These are phyloP conservation scores for Alternaria alternata DNA, from an alignment of 2,329 filamentous ascomycete genomes.

Conservation along the genomic window DNA sequence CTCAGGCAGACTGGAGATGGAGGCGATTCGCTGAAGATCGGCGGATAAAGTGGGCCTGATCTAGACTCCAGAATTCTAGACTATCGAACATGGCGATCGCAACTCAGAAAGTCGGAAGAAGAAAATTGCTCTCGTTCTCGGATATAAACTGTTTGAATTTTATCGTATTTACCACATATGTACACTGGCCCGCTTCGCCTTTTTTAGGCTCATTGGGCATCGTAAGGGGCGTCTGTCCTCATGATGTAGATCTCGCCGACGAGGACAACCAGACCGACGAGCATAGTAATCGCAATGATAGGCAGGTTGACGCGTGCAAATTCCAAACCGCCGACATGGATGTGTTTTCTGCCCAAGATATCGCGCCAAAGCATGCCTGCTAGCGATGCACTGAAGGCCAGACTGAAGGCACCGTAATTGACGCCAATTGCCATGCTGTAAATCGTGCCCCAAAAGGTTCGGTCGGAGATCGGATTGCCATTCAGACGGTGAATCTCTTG, in stretches of 20 bases:
- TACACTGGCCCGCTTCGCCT: not conserved
- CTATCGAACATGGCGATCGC: not conserved
- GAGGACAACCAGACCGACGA: slow-evolving; percentile 67
- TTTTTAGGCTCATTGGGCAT: not conserved
- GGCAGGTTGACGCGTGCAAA: slow-evolving; percentile 75
- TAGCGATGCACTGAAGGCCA: slow-evolving; percentile 74
- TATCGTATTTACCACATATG: not conserved
- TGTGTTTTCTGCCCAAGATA: slow-evolving; percentile 73
- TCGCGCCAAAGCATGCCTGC: slow-evolving; percentile 77
- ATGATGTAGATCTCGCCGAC: slow-evolving; percentile 71
- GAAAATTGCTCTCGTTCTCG: not conserved
- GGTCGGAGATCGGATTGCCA: slow-evolving; percentile 63
- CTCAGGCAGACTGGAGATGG: no score
- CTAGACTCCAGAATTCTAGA: not conserved
- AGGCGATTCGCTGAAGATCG: not conserved
- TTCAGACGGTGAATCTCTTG: slow-evolving; percentile 63
- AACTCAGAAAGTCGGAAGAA: not conserved
- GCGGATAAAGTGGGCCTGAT: not conserved
- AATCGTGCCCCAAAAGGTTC: slow-evolving; percentile 76
- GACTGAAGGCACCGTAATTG: slow-evolving; percentile 78
- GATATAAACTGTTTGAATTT: not conserved
- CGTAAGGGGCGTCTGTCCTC: slow-evolving; percentile 39
- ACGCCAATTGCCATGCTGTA: slow-evolving; percentile 76
- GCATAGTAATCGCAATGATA: slow-evolving; percentile 75
- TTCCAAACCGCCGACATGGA: slow-evolving; percentile 68